Percentiles rank a stretch among this genome's conserved stretches.
Conservation (phyloP, 2,329 filamentous ascomycete genomes). For the Trichoderma sp. region DNA sequence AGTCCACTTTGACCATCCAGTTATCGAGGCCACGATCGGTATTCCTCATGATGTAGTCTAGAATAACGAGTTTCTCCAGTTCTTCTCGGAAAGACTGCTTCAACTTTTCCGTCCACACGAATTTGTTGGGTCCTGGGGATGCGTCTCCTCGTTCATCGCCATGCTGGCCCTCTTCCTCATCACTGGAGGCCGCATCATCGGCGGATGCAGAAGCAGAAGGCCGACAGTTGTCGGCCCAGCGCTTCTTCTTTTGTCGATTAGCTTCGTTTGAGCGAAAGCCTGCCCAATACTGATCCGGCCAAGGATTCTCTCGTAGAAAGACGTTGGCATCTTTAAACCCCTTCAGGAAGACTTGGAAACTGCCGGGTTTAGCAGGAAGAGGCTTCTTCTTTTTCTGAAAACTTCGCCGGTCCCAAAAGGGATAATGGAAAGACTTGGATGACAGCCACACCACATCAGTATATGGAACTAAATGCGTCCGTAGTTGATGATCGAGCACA, state of each 20-base stretch:
- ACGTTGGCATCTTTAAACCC: slow-evolving; percentile 97
- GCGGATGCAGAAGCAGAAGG: slow-evolving; percentile 51
- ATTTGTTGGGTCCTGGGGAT: slow-evolving; percentile 48
- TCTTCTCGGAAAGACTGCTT: slow-evolving; percentile 94
- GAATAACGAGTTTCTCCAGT: slow-evolving; percentile 91
- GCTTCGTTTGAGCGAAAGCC: slow-evolving; percentile 68
- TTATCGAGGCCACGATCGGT: slow-evolving; percentile 96
- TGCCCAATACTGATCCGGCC: slow-evolving; percentile 82
- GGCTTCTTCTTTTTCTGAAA: slow-evolving; percentile 85
- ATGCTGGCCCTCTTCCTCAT: slow-evolving; percentile 57
- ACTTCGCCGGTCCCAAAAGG: slow-evolving; percentile 90
- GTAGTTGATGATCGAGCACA: slow-evolving; percentile 84
- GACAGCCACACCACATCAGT: slow-evolving; percentile 93
- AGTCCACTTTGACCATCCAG: slow-evolving; percentile 99
- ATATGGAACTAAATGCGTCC: slow-evolving; percentile 90
- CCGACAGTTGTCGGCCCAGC: slow-evolving; percentile 81
- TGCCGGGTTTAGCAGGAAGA: slow-evolving; percentile 85
- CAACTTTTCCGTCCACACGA: slow-evolving; percentile 82
- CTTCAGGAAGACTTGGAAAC: slow-evolving; percentile 96
- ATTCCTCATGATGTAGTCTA: slow-evolving; percentile 99
- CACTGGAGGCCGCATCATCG: slow-evolving; percentile 63
- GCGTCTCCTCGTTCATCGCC: slow-evolving; percentile 35
- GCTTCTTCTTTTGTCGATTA: slow-evolving; percentile 64
- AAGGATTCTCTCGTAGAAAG: slow-evolving; percentile 91
- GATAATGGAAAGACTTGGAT: slow-evolving; percentile 97